Evolutionary conservation across 78 protist genomes (phyloP).

Genomic region (Carpediemonas membranifera): DNA sequence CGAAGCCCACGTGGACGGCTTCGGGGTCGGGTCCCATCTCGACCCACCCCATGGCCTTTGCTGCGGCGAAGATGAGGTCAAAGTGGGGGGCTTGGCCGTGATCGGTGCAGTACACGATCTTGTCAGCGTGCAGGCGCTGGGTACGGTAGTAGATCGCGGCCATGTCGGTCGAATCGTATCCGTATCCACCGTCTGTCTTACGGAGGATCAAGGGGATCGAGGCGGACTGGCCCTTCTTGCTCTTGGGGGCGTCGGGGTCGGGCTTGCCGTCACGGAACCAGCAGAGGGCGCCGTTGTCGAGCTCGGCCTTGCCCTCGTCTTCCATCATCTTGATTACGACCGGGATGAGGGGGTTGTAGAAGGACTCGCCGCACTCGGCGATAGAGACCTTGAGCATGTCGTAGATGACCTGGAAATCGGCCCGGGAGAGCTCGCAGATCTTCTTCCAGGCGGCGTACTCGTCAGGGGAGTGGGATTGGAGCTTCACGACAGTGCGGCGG

Average conservation of each 20-base stretch:
- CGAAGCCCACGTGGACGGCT: no score
- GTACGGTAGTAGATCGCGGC: conserved; percentile 63
- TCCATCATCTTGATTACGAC: conserved; percentile 34
- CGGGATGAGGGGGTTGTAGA: conserved; percentile 52
- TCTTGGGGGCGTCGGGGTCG: no score
- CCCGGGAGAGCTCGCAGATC: conserved; percentile 63
- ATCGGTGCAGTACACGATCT: conserved; percentile 69
- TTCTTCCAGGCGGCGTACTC: conserved; percentile 45
- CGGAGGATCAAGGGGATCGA: conserved; percentile 57
- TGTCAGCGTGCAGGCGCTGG: conserved; percentile 36
- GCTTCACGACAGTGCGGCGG: conserved; percentile 37
- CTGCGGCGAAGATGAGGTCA: conserved; percentile 46
- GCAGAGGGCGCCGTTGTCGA: no score
- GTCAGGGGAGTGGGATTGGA: conserved; percentile 16
- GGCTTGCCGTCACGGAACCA: no score
- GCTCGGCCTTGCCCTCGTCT: conserved; percentile 15
- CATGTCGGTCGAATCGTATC: conserved; percentile 75
- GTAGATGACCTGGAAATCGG: conserved; percentile 59
- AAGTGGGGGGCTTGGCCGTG: conserved; percentile 70
- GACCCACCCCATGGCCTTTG: conserved; percentile 17
- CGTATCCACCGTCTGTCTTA: conserved; percentile 75
- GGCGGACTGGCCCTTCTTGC: conserved; percentile 3
- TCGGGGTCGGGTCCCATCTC: no score
- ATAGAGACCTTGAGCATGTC: conserved; percentile 44
- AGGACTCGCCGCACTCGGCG: conserved; percentile 75